Percentiles rank a stretch among this genome's conserved stretches.
These are phyloP conservation scores for Zalaria sp. DNA, from an alignment of 2,329 filamentous ascomycete genomes.

Conservation along the genomic window DNA sequence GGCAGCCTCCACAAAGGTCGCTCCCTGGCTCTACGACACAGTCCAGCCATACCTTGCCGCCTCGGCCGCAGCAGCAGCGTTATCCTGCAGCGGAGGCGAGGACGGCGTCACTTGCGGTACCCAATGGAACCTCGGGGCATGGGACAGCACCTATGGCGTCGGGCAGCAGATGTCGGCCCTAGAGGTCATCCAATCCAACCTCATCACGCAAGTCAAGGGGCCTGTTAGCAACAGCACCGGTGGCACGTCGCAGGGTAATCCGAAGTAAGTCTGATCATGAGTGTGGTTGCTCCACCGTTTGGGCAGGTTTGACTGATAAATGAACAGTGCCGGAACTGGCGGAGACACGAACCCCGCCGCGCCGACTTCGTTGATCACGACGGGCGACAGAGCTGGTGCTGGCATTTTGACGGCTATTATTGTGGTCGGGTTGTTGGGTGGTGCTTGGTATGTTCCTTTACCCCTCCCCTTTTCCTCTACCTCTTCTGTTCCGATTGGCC, in stretches of 20 bases:
- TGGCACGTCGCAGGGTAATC: conserved; percentile 35
- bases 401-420: conserved; percentile 49
- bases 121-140: conserved; percentile 24
- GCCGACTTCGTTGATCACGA: conserved; percentile 31
- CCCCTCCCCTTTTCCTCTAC: too few species aligned
- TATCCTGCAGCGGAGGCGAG: conserved; percentile 35
- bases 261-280: conserved; percentile 9
- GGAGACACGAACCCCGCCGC: conserved; percentile 13
- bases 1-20: conserved; percentile 42
- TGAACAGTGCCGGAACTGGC: conserved; percentile 19
- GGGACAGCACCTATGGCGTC: conserved; percentile 35
- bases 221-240: conserved; percentile 36
- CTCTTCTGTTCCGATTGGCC: too few species aligned
- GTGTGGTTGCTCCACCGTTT: conserved; percentile 19
- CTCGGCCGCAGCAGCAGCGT: conserved; percentile 40
- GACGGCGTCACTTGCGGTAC: conserved; percentile 31
- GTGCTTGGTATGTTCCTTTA: conserved; percentile 18
- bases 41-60: conserved; percentile 39
- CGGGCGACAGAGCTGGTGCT: conserved; percentile 54
- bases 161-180: conserved; percentile 45
- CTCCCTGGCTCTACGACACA: conserved; percentile 37
- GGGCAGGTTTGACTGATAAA: conserved; percentile 10
- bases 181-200: conserved; percentile 33
- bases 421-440: conserved; percentile 39
- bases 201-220: conserved; percentile 22